These are phyloP conservation scores for Phaffomyces thermotolerans DNA, from an alignment of 805 yeast species.

Conservation along the genomic window DNA sequence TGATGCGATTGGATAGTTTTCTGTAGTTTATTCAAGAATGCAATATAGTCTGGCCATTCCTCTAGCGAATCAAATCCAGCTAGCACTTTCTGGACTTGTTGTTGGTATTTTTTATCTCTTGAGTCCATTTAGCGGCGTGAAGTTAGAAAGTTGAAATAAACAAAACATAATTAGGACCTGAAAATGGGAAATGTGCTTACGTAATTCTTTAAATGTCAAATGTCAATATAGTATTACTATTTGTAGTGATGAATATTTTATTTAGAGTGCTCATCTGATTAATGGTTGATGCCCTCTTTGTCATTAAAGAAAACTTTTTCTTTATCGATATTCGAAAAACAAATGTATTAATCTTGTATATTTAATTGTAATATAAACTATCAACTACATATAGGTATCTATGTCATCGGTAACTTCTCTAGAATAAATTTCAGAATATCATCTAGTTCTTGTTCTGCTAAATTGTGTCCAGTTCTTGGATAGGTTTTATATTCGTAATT, in stretches of 20 bases:
- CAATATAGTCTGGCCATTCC: slow-evolving; percentile 98
- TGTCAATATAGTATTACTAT: no score
- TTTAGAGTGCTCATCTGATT: background rate
- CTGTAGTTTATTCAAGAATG: slow-evolving; percentile 72
- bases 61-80: slow-evolving; percentile 70
- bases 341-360: no score
- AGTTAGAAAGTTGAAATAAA: no score
- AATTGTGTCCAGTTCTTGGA: slow-evolving; percentile 59
- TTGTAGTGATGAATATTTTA: no score
- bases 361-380: no score
- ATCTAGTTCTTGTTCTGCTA: slow-evolving; percentile 56
- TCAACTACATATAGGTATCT: no score
- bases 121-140: slow-evolving; percentile 32
- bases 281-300: background rate
- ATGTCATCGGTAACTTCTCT: slow-evolving; percentile 13
- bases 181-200: no score
- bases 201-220: no score
- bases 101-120: slow-evolving; percentile 60
- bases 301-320: no score
- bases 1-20: slow-evolving; percentile 55
- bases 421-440: slow-evolving; percentile 44
- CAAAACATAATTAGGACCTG: no score
- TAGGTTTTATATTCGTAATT: slow-evolving; percentile 48
- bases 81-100: slow-evolving; percentile 67
- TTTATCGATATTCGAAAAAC: no score